Evolutionary conservation across 2,329 filamentous ascomycete genomes (phyloP).

Genomic region (Cordyceps cicadae): DNA sequence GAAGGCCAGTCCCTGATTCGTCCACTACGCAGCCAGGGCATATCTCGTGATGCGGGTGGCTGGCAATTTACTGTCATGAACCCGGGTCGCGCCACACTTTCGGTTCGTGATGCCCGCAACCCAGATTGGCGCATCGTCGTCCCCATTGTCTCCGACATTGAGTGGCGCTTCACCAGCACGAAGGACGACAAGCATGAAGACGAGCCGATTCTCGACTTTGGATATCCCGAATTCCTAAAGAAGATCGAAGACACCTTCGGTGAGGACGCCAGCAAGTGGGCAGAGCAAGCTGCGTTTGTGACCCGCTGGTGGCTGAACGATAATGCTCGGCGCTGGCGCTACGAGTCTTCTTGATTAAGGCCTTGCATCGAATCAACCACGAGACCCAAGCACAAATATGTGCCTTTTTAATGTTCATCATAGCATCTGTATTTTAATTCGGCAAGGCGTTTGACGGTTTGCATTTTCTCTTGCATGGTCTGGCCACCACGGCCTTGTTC

Average conservation of each 20-base stretch:
- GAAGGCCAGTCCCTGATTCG: conserved; percentile 29
- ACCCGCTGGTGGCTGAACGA: conserved; percentile 19
- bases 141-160: conserved; percentile 23
- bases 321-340: conserved; percentile 17
- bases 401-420: not conserved
- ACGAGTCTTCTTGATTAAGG: not conserved
- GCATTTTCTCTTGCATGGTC: conserved; percentile 2
- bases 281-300: conserved; percentile 18
- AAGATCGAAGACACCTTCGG: conserved; percentile 19
- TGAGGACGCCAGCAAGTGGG: conserved; percentile 22
- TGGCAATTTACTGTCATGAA: conserved; percentile 29
- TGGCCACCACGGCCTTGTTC: conserved; percentile 6
- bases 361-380: not conserved
- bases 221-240: conserved; percentile 14
- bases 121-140: conserved; percentile 23
- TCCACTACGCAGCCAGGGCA: conserved; percentile 17
- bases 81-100: conserved; percentile 25
- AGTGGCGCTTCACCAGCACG: conserved; percentile 25
- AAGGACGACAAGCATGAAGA: conserved; percentile 23
- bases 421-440: conserved; percentile 6
- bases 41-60: conserved; percentile 17
- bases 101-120: conserved; percentile 24
- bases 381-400: not conserved
- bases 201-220: conserved; percentile 20
- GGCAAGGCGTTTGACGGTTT: not conserved